phyloP scores from a whole-genome alignment of 83 land plant species.

The Picea engelmannii region DNA sequence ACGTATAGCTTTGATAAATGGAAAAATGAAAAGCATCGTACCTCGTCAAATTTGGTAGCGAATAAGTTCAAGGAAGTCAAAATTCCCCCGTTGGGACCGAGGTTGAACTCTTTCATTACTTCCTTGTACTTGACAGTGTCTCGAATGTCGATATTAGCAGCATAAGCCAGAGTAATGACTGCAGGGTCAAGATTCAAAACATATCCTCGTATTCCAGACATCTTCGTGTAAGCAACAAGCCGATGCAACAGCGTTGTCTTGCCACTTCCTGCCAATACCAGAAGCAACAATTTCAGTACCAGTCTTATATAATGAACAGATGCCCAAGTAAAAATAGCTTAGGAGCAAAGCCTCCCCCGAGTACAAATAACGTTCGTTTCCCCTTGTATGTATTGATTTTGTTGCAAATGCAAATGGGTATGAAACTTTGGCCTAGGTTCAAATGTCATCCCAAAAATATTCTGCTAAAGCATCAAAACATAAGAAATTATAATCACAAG shows the following conservation, averaged over 20 bases:
- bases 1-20: no score
- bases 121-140: slow-evolving; percentile 98
- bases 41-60: slow-evolving; percentile 98
- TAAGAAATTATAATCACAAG: neutral
- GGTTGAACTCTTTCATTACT: slow-evolving; percentile 97
- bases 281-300: neutral
- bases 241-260: slow-evolving; percentile 94
- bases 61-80: slow-evolving; percentile 95
- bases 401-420: neutral
- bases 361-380: neutral
- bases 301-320: neutral
- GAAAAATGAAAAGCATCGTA: neutral
- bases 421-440: no score
- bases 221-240: slow-evolving; percentile 72
- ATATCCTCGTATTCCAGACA: slow-evolving; percentile 70
- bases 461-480: no score
- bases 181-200: slow-evolving; percentile 98
- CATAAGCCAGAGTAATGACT: slow-evolving; percentile 86
- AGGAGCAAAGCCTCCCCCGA: neutral
- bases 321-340: neutral
- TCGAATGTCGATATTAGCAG: slow-evolving; percentile 97
- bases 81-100: slow-evolving; percentile 99
- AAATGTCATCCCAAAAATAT: no score
- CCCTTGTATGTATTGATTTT: neutral
- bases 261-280: slow-evolving; percentile 78